phyloP scores from a whole-genome alignment of 345 rosid genomes.

The Brassica nigra region DNA sequence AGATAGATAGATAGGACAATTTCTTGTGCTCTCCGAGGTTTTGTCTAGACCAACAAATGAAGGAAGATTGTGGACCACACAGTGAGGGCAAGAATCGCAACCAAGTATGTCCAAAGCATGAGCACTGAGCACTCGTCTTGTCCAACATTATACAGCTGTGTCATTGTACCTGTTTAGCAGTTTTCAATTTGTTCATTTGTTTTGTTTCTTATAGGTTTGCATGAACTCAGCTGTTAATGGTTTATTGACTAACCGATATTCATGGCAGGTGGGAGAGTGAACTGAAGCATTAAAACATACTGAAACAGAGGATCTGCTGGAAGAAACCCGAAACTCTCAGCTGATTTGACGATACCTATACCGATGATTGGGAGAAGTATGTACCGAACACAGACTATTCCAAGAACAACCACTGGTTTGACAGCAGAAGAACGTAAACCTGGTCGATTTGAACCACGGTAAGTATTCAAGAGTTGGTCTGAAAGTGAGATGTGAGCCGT shows the following conservation, averaged over 20 bases:
- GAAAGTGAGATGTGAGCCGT: not conserved
- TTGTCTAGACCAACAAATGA: conserved; percentile 66
- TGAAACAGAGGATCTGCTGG: conserved; percentile 75
- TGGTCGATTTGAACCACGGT: conserved; percentile 32
- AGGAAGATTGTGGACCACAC: conserved; percentile 85
- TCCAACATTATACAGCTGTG: conserved; percentile 79
- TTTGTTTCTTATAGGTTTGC: not conserved
- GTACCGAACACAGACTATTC: conserved; percentile 68
- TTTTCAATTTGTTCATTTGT: not conserved
- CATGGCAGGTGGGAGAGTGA: conserved; percentile 90
- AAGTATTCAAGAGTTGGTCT: not conserved
- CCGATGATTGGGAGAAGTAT: conserved; percentile 64
- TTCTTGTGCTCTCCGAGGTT: conserved; percentile 11
- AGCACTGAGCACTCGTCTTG: conserved; percentile 95
- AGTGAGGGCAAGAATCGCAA: conserved; percentile 73
- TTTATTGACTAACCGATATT: conserved; percentile 64
- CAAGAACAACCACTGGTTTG: conserved; percentile 52
- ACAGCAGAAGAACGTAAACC: conserved; percentile 72
- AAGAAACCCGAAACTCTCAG: conserved; percentile 69
- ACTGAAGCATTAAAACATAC: conserved; percentile 84
- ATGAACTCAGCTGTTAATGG: not conserved
- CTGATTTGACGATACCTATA: conserved; percentile 67
- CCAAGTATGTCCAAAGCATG: conserved; percentile 85
- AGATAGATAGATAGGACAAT: conserved; percentile 10
- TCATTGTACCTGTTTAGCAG: conserved; percentile 74